A percentile compares a stretch with the other conserved stretches of the same genome.
Conservation (phyloP, 768 basidiomycete genomes). For the Tremella fuciformis region DNA sequence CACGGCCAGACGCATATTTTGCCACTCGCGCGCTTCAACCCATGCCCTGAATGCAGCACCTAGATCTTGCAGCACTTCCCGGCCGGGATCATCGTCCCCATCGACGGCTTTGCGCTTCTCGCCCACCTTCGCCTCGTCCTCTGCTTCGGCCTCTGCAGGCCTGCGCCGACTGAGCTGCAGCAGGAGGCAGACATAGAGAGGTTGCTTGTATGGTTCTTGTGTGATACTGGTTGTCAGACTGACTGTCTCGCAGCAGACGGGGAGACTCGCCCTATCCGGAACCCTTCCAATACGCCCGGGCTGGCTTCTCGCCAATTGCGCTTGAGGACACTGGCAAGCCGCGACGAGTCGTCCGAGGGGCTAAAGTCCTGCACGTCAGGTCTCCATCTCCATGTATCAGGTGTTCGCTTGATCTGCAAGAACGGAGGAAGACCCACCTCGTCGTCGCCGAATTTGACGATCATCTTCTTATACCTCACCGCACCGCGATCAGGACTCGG, state of each 20-base stretch:
- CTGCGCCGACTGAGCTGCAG: slow-evolving; percentile 57
- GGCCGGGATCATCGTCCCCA: slow-evolving; percentile 58
- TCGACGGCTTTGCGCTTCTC: slow-evolving; percentile 53
- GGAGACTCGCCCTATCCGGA: slow-evolving; percentile 47
- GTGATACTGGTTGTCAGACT: slow-evolving; percentile 54
- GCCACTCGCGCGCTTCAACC: slow-evolving; percentile 85
- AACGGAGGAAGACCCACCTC: slow-evolving; percentile 30
- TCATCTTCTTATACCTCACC: slow-evolving; percentile 43
- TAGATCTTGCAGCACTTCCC: slow-evolving; percentile 77
- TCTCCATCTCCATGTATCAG: neutral
- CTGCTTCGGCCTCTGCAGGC: slow-evolving; percentile 15
- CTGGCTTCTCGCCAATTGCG: slow-evolving; percentile 46
- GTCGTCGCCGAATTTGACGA: slow-evolving; percentile 50
- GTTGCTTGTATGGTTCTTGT: slow-evolving; percentile 91
- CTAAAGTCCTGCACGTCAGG: slow-evolving; percentile 48
- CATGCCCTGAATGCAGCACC: slow-evolving; percentile 86
- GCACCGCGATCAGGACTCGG: slow-evolving; percentile 26
- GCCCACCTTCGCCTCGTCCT: slow-evolving; percentile 49
- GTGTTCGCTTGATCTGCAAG: too few species aligned
- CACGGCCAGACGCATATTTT: slow-evolving; percentile 82
- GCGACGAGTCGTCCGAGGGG: slow-evolving; percentile 49
- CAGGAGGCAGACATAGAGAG: slow-evolving; percentile 79
- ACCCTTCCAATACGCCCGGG: slow-evolving; percentile 49
- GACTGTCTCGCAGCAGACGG: neutral
- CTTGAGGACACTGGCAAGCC: slow-evolving; percentile 42